Base-by-base conservation (phyloP, 2,329 filamentous ascomycete species). In the Zymoseptoria tritici region DNA sequence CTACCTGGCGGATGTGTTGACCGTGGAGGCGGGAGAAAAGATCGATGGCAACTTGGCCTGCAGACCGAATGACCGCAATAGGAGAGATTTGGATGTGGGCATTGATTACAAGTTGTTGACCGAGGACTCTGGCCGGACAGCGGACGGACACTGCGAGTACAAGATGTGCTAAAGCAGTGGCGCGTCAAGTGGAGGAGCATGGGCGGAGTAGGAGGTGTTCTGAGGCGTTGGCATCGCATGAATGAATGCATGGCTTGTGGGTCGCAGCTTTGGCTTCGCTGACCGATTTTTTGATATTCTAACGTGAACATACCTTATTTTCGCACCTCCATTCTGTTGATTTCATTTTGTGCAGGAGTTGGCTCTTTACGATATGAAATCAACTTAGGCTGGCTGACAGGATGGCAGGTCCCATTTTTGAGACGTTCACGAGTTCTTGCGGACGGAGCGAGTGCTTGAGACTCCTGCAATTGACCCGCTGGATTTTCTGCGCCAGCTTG, bases 1-100 rank as follows among this genome's bases (percentile, higher is more conserved):
- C 80, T 99, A 99, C 79, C 82, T 99, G 64, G 85, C 89, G 71
- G 92, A 99, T 68, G 90, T 96, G 36, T 80, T 99, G 65, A 97
- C 92, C 19, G 91, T 96, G 46, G 88, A 96, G 76, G 83, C 90
- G 72, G 91, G 88, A 59, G 94, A 99, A 80, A 81, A 84, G 70
- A 82, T 99, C 61, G 78, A 80, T 61, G 90, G 90, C 70, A 80
- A 82, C 31, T 79, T 99, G 49, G 82, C 85, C 64, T 95, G 93
- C 79, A 88, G 86, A 77, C 94, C 94, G 57, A 99, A 96, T 74
- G 83, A 88, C 64, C 92, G 94, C 84, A 97, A 99, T 81, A 87
- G 88, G 75, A 88, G 94, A 66, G 94, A 99, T 75, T 82, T 99
- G 58, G 94, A 99, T 76, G 96, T 99, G 73, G 85, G 83, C 71